Conservation (phyloP, 31 red algal genomes). For the Endocladia muricata region DNA sequence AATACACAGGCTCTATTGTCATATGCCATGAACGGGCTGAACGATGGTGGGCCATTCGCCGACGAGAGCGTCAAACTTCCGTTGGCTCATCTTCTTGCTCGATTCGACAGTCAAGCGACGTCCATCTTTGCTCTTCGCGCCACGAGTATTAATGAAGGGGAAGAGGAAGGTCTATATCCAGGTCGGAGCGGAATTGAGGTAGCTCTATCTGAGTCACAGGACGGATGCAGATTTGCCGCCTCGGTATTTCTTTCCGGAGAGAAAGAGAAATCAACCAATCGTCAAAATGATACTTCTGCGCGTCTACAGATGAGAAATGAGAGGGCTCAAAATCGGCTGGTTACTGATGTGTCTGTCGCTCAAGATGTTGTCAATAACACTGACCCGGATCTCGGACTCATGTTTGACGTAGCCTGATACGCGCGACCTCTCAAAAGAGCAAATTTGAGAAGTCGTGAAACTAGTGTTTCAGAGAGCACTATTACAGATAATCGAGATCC, state of each 20-base stretch:
- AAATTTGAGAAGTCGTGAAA: no score
- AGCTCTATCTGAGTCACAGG: slow-evolving; percentile 17
- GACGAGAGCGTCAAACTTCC: neutral
- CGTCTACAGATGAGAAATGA: no score
- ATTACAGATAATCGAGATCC: no score
- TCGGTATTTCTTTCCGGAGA: slow-evolving; percentile 62
- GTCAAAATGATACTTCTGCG: no score
- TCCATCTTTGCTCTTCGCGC: neutral
- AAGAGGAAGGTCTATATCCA: neutral
- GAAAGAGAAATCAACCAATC: slow-evolving; percentile 19
- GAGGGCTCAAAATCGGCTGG: no score
- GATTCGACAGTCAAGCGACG: slow-evolving; percentile 12
- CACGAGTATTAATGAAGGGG: neutral
- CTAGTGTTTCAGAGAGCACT: no score
- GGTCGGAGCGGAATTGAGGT: slow-evolving; percentile 6
- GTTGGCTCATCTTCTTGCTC: slow-evolving; percentile 48
- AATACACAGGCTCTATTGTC: slow-evolving; percentile 5
- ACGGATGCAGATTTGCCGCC: slow-evolving; percentile 32
- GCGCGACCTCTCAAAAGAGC: no score
- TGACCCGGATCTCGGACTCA: no score
- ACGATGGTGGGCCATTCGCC: slow-evolving; percentile 11
- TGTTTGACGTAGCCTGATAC: no score
- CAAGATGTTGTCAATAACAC: no score
- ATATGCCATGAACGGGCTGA: slow-evolving; percentile 15
- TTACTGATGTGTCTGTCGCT: no score